Conservation (phyloP, 768 basidiomycete species). For the Galerina sulciceps region DNA sequence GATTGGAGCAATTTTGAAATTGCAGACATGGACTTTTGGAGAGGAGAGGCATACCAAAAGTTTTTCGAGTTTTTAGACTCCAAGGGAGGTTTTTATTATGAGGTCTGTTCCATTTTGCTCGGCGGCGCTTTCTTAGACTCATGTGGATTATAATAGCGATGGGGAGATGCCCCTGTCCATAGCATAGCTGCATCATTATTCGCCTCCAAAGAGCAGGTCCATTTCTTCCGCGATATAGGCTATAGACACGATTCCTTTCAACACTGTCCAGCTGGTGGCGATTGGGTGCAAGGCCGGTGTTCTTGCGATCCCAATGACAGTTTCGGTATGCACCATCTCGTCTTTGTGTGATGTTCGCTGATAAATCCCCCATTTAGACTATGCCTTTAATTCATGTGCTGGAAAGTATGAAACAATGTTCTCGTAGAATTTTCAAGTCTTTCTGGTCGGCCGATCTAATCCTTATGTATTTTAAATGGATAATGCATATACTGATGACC, state of each 20-base stretch:
- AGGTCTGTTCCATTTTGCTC: slow-evolving; percentile 50
- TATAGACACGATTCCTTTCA: slow-evolving; percentile 83
- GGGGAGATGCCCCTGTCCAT: slow-evolving; percentile 83
- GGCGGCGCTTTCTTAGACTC: background rate
- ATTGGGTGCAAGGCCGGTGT: slow-evolving; percentile 65
- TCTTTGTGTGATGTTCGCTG: background rate
- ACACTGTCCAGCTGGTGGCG: slow-evolving; percentile 66
- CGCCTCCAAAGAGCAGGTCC: slow-evolving; percentile 72
- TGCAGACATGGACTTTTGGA: slow-evolving; percentile 88
- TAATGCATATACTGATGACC: too few species aligned
- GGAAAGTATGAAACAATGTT: slow-evolving; percentile 42
- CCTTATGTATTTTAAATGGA: too few species aligned
- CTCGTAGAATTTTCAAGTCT: slow-evolving; percentile 3
- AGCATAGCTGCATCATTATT: slow-evolving; percentile 83
- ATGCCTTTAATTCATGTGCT: slow-evolving; percentile 44
- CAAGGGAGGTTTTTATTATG: slow-evolving; percentile 91
- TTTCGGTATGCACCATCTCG: slow-evolving; percentile 56
- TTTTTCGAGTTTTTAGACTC: slow-evolving; percentile 85
- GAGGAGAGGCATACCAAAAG: slow-evolving; percentile 78
- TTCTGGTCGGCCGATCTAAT: background rate
- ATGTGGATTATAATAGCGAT: slow-evolving; percentile 45
- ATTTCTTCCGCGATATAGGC: slow-evolving; percentile 86
- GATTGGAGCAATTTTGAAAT: slow-evolving; percentile 96
- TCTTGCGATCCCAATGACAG: slow-evolving; percentile 73
- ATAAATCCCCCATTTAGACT: slow-evolving; percentile 31